These are phyloP conservation scores for Pseudocercospora pini-densiflorae DNA, from an alignment of 2,329 filamentous ascomycete genomes.

Conservation along the genomic window DNA sequence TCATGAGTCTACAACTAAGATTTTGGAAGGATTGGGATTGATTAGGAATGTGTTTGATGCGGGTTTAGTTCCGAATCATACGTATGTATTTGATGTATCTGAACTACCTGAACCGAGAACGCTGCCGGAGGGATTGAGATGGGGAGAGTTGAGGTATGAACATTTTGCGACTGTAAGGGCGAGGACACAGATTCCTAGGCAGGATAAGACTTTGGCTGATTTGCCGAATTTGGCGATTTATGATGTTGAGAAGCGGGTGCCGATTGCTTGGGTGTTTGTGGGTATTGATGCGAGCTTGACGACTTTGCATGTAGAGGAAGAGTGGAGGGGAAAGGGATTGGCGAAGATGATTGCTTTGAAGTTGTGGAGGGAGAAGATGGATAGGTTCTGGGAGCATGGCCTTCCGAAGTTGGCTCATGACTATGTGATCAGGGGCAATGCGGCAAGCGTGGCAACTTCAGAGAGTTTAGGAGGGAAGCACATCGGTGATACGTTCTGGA, in stretches of 20 bases:
- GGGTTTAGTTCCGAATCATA: constrained; percentile 30
- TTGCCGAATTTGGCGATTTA: constrained; percentile 45
- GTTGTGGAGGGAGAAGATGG: constrained; percentile 59
- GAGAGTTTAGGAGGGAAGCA: constrained; percentile 62
- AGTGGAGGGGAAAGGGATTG: constrained; percentile 65
- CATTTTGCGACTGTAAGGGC: constrained; percentile 63
- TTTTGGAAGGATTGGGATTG: constrained; percentile 31
- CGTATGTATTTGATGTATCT: constrained; percentile 34
- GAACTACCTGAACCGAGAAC: neutral
- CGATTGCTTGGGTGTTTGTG: constrained; percentile 69
- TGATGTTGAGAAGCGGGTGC: constrained; percentile 47
- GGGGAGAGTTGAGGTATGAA: constrained; percentile 56
- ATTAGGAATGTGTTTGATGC: constrained; percentile 26
- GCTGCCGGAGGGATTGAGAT: constrained; percentile 58
- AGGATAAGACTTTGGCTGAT: constrained; percentile 51
- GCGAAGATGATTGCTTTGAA: constrained; percentile 65
- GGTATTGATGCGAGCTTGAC: constrained; percentile 66
- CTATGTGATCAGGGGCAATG: constrained; percentile 67
- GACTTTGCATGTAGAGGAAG: constrained; percentile 63
- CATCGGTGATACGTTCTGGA: constrained; percentile 64
- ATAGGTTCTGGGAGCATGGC: constrained; percentile 39
- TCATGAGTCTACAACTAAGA: constrained; percentile 32
- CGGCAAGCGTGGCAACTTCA: constrained; percentile 65
- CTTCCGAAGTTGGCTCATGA: constrained; percentile 62
- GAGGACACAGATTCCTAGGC: constrained; percentile 61